Evolutionary conservation across 164 flowering plant species (phyloP).

Genomic region (Aristolochia contorta): DNA sequence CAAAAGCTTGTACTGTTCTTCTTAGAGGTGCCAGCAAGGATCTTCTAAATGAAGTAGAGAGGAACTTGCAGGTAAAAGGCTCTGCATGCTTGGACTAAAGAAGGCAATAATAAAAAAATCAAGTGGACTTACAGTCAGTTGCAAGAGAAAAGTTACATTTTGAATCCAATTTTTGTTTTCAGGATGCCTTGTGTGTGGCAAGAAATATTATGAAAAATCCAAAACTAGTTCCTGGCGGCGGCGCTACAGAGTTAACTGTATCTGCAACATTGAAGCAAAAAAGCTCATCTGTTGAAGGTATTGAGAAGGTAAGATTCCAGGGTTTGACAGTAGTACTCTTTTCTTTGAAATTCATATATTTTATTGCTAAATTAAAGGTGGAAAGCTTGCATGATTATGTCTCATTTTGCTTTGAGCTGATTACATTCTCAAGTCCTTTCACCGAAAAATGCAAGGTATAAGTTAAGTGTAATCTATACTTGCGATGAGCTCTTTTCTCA

Average conservation of each 20-base stretch:
- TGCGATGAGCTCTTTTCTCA: too few relatives aligned
- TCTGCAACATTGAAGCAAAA: conserved; percentile 94
- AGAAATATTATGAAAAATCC: conserved; percentile 90
- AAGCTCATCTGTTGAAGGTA: conserved; percentile 84
- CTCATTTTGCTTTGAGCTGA: too few relatives aligned
- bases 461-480: too few relatives aligned
- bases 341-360: not conserved
- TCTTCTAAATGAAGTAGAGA: conserved; percentile 92
- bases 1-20: conserved; percentile 92
- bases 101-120: too few relatives aligned
- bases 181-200: conserved; percentile 98
- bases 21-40: conserved; percentile 96
- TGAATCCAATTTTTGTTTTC: conserved; percentile 1
- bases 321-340: not conserved
- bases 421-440: too few relatives aligned
- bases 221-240: conserved; percentile 96
- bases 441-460: too few relatives aligned
- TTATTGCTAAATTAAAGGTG: not conserved
- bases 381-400: too few relatives aligned
- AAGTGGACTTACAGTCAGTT: too few relatives aligned
- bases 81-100: not conserved
- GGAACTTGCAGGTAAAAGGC: conserved; percentile 73
- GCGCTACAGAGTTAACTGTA: conserved; percentile 91
- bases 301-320: conserved; percentile 60
- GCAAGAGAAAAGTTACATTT: not conserved